Percentiles rank a stretch among this genome's conserved stretches.
These are phyloP conservation scores for Canariomyces notabilis DNA, from an alignment of 2,329 filamentous ascomycete species.

Conservation along the genomic window DNA sequence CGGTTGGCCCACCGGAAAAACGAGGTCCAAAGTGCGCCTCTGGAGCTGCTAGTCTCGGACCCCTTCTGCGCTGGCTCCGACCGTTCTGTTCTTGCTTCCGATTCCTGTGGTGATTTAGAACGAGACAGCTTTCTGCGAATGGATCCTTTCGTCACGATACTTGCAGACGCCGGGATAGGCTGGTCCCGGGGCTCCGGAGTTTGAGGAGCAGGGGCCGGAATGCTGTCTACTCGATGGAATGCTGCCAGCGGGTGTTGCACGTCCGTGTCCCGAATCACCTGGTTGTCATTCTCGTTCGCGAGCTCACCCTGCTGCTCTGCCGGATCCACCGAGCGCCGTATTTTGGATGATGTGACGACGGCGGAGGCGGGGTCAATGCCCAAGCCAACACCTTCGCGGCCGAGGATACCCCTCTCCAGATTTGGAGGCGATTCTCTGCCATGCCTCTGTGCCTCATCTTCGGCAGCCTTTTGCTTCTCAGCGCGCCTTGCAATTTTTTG, in stretches of 20 bases:
- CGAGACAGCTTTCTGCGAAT: constrained; percentile 43
- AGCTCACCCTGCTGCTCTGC: constrained; percentile 31
- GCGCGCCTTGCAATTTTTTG: constrained; percentile 60
- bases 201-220: constrained; percentile 32
- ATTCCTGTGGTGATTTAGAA: constrained; percentile 46
- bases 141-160: constrained; percentile 30
- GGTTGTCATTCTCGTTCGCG: constrained; percentile 16
- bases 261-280: constrained; percentile 20
- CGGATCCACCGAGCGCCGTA: constrained; percentile 39
- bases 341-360: constrained; percentile 52
- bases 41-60: constrained; percentile 49
- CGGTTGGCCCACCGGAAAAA: constrained; percentile 68
- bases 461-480: constrained; percentile 50
- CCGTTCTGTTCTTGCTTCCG: constrained; percentile 42
- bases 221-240: constrained; percentile 48
- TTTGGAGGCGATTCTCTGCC: constrained; percentile 51
- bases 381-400: constrained; percentile 52
- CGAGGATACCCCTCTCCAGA: constrained; percentile 56
- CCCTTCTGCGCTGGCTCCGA: constrained; percentile 48
- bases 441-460: constrained; percentile 49
- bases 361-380: constrained; percentile 52
- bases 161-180: constrained; percentile 27
- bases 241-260: constrained; percentile 33
- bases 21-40: constrained; percentile 56
- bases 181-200: constrained; percentile 20